Percentiles rank a stretch among this genome's conserved stretches.
These are phyloP conservation scores for Murraya koenigii DNA, from an alignment of 345 rosid species.

Conservation along the genomic window DNA sequence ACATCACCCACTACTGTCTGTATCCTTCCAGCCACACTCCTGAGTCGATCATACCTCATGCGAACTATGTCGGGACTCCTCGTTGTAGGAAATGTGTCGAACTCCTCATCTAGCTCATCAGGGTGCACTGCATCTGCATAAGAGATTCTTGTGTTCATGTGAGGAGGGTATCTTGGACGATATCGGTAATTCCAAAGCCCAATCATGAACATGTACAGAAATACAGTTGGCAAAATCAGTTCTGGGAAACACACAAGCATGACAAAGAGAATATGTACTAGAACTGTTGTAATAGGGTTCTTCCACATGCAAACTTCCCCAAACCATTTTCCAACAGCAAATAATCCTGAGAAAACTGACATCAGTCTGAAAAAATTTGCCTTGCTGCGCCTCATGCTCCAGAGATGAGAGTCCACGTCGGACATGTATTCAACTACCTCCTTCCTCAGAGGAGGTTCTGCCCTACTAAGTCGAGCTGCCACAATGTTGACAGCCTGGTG, in stretches of 20 bases:
- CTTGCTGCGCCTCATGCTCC: conserved; percentile 98
- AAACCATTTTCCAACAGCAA: conserved; percentile 68
- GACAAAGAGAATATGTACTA: conserved; percentile 58
- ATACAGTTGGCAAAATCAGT: conserved; percentile 72
- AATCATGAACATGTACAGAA: conserved; percentile 68
- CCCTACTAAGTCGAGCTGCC: conserved; percentile 70
- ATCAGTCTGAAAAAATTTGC: conserved; percentile 77
- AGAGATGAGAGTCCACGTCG: conserved; percentile 79
- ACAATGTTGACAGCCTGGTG: conserved; percentile 75
- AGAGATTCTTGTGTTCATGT: conserved; percentile 83
- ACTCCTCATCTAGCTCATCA: conserved; percentile 90
- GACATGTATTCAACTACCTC: conserved; percentile 92
- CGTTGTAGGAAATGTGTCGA: conserved; percentile 76
- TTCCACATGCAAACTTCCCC: conserved; percentile 88
- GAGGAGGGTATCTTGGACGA: conserved; percentile 83
- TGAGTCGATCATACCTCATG: conserved; percentile 76
- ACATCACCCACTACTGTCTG: conserved; percentile 92
- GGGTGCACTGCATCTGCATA: conserved; percentile 63
- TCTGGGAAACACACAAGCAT: conserved; percentile 75
- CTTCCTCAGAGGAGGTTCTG: conserved; percentile 84
- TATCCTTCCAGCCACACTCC: conserved; percentile 74
- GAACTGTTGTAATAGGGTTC: conserved; percentile 57
- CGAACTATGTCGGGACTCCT: conserved; percentile 44
- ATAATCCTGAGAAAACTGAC: conserved; percentile 58
- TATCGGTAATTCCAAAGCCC: conserved; percentile 80